A percentile compares a stretch with the other conserved stretches of the same genome.
Evolutionary conservation across 805 yeast species (phyloP).

Genomic region (Wickerhamiella hasegawae): DNA sequence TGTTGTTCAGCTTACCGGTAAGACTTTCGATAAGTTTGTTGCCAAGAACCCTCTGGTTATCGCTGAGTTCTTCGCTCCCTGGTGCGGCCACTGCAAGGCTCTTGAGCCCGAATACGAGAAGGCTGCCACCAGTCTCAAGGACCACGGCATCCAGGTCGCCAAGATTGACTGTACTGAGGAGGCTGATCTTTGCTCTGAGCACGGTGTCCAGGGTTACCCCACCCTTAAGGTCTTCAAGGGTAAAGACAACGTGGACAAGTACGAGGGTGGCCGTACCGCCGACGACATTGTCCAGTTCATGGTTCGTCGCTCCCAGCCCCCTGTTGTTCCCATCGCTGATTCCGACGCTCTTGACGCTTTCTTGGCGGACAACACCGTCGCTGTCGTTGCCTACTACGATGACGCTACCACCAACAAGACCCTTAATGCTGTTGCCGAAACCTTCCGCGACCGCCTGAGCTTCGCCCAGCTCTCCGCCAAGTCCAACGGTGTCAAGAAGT

Average conservation of each 20-base stretch:
- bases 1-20: conserved; percentile 62
- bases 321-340: conserved; percentile 37
- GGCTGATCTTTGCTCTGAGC: conserved; percentile 49
- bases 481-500: conserved; percentile 23
- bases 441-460: conserved; percentile 43
- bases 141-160: conserved; percentile 30
- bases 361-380: conserved; percentile 25
- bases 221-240: conserved; percentile 56
- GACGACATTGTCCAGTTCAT: conserved; percentile 63
- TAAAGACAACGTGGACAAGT: conserved; percentile 36
- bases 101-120: conserved; percentile 24
- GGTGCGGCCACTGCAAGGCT: conserved; percentile 84
- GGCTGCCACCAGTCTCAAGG: conserved; percentile 13
- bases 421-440: conserved; percentile 45
- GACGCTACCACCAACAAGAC: conserved; percentile 34
- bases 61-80: conserved; percentile 88
- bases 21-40: conserved; percentile 49
- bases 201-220: conserved; percentile 66
- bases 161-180: conserved; percentile 83
- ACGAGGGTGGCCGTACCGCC: conserved; percentile 74
- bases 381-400: conserved; percentile 38
- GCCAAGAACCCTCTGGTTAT: conserved; percentile 59
- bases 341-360: conserved; percentile 35
- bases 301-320: conserved; percentile 70
- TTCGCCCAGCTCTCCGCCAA: conserved; percentile 37